phyloP scores from a whole-genome alignment of 306 rosid genomes.

The Ammopiptanthus mongolicus region DNA sequence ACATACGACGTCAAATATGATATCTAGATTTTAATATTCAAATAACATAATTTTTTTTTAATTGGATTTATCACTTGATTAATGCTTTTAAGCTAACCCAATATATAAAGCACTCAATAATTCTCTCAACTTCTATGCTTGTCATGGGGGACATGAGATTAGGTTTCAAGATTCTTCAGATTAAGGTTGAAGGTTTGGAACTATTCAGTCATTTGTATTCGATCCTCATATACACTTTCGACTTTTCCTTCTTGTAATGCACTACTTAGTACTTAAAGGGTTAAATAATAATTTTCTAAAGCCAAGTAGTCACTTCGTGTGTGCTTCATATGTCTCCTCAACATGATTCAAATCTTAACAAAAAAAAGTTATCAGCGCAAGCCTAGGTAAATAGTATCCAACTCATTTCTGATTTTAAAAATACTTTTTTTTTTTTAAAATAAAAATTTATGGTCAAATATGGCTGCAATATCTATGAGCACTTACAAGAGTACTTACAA shows the following conservation, averaged over 20 bases:
- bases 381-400: neutral
- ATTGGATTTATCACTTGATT: slow-evolving; percentile 5
- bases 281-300: neutral
- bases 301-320: neutral
- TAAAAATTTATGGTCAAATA: no score
- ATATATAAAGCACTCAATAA: slow-evolving; percentile 18
- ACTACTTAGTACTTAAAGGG: neutral
- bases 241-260: slow-evolving; percentile 15
- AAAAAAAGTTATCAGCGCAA: neutral
- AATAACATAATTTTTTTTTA: no score
- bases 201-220: neutral
- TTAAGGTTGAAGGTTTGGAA: neutral
- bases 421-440: no score
- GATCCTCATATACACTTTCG: slow-evolving; percentile 3
- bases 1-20: no score
- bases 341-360: neutral
- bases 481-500: no score
- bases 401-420: neutral
- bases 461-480: no score
- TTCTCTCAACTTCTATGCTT: neutral
- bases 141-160: neutral
- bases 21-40: no score
- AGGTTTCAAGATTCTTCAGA: slow-evolving; percentile 1
- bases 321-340: neutral
- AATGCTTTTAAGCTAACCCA: slow-evolving; percentile 26